Evolutionary conservation across 164 flowering plant species (phyloP).

Genomic region (Chimonanthus praecox): DNA sequence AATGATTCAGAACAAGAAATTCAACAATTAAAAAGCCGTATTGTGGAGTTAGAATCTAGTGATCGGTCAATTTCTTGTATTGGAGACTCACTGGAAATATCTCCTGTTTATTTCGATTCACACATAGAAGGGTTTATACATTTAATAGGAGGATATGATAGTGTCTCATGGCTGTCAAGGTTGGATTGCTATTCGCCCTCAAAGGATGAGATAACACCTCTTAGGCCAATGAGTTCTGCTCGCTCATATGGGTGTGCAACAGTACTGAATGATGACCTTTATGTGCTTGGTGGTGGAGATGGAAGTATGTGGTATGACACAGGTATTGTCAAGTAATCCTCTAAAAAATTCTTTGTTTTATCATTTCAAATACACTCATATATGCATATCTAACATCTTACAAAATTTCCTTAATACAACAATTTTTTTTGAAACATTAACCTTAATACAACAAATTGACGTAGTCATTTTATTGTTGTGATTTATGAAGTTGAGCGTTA

Average conservation of each 20-base stretch:
- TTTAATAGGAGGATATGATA: conserved; percentile 78
- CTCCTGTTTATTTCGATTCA: conserved; percentile 14
- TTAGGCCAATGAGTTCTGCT: conserved; percentile 52
- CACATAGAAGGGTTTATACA: conserved; percentile 40
- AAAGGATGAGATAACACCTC: conserved; percentile 39
- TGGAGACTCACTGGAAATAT: conserved; percentile 13
- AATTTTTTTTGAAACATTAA: background rate
- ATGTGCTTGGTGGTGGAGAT: conserved; percentile 73
- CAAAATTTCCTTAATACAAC: background rate
- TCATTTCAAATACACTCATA: background rate
- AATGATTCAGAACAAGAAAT: conserved; percentile 43
- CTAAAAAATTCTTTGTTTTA: background rate
- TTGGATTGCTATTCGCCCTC: conserved; percentile 57
- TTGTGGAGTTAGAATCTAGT: conserved; percentile 31
- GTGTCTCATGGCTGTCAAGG: conserved; percentile 50
- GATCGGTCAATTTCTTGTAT: conserved; percentile 11
- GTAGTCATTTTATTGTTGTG: conserved; percentile 5
- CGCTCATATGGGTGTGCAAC: conserved; percentile 67
- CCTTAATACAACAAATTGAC: background rate
- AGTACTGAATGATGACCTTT: conserved; percentile 45
- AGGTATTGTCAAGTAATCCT: conserved; percentile 36
- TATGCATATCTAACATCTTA: background rate
- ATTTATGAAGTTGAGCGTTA: conserved; percentile 63
- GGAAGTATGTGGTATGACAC: conserved; percentile 64
- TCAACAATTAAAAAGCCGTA: conserved; percentile 33